These are phyloP conservation scores for Cryphonectria radicalis DNA, from an alignment of 2,329 filamentous ascomycete genomes.

Conservation along the genomic window DNA sequence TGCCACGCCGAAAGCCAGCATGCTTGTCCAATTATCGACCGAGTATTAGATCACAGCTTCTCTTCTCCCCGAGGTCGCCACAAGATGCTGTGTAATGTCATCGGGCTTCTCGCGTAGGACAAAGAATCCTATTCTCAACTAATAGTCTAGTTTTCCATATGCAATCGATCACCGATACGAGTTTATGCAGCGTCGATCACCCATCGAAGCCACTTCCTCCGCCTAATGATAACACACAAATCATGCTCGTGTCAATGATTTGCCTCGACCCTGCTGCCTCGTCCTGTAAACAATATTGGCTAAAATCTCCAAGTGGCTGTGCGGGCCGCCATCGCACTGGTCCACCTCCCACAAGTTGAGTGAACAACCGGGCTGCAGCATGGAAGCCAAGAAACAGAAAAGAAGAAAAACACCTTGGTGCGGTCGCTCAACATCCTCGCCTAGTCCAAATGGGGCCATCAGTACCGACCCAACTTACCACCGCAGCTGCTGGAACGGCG, in stretches of 20 bases:
- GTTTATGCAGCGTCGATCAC: background rate
- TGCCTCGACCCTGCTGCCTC: background rate
- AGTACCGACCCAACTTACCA: constrained; percentile 9
- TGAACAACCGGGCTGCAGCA: background rate
- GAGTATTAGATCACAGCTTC: no score
- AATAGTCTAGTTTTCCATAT: background rate
- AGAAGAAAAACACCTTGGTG: background rate
- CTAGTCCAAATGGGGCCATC: constrained; percentile 29
- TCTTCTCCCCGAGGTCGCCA: background rate
- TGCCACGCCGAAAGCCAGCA: no score
- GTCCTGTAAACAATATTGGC: constrained; percentile 15
- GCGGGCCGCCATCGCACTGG: constrained; percentile 18
- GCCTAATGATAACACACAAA: background rate
- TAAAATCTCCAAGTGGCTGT: constrained; percentile 16
- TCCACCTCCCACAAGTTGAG: background rate
- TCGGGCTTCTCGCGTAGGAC: background rate
- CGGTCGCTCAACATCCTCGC: constrained; percentile 10
- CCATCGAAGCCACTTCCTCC: background rate
- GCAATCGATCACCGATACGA: background rate
- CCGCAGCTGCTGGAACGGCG: background rate
- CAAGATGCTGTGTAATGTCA: background rate
- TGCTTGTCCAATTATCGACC: no score
- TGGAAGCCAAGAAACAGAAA: background rate
- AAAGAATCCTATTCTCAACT: background rate
- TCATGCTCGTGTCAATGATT: background rate